A percentile compares a stretch with the other conserved stretches of the same genome.
phyloP scores from a whole-genome alignment of 148 eudicot species.

The Rhododendron simsii region DNA sequence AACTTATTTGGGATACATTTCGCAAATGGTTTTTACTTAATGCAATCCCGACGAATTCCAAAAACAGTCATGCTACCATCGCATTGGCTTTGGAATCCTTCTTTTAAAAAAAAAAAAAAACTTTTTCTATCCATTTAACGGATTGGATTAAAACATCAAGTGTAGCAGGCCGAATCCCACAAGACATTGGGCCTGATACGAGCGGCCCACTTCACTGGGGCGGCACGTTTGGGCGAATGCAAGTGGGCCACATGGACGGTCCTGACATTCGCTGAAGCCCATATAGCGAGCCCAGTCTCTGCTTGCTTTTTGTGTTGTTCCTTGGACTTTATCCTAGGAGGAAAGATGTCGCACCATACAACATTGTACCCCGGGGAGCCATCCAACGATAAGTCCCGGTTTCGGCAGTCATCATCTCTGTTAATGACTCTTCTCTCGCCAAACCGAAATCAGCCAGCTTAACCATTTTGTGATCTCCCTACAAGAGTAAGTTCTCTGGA shows the following conservation, averaged over 20 bases:
- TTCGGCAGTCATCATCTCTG: conserved; percentile 83
- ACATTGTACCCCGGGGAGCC: conserved; percentile 71
- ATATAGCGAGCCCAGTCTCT: too few relatives aligned
- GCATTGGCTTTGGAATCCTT: too few relatives aligned
- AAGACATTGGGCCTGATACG: too few relatives aligned
- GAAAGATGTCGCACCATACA: not conserved
- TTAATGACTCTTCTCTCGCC: conserved; percentile 67
- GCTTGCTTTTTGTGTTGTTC: not conserved
- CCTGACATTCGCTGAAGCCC: too few relatives aligned
- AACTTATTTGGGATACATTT: not conserved
- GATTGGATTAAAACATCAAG: too few relatives aligned
- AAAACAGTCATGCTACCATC: not conserved
- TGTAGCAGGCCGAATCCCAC: too few relatives aligned
- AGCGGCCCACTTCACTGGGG: too few relatives aligned
- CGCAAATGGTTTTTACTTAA: too few relatives aligned
- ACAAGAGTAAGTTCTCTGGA: conserved; percentile 56
- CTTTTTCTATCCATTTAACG: too few relatives aligned
- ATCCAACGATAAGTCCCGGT: conserved; percentile 79
- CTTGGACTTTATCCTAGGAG: not conserved
- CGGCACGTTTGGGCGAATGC: not conserved
- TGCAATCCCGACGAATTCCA: not conserved
- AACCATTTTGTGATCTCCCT: conserved; percentile 48
- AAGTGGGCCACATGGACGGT: too few relatives aligned
- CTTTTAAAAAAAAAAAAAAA: too few relatives aligned
- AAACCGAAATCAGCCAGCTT: conserved; percentile 72